Evolutionary conservation across 1,139 yeast species (phyloP), one percentile per base, ranked within the genome.

Genomic region (Hanseniaspora sp.): DNA sequence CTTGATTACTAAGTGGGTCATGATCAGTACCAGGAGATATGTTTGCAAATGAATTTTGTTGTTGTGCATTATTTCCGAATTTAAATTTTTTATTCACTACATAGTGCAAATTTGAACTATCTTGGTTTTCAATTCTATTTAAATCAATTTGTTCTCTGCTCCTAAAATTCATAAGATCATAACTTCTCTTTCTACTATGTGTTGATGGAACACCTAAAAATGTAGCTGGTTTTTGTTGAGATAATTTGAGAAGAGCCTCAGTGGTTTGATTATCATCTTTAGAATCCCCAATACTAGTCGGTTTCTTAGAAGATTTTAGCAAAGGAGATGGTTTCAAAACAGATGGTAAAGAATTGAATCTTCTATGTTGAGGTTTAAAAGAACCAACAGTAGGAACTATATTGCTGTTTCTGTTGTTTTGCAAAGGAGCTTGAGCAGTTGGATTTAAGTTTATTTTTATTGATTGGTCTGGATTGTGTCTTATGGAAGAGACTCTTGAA

Each of bases 311-410:
- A 29, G 46, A 30, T 3, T 46, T 35, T n/a, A 52, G 30, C 8
- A 42, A 35, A 3, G 55, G 46, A 33, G 58, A 55, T 8, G 52
- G 56, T 34, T 56, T 48, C 48, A 54, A 54, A 34, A 38, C 48
- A 23, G 51, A 15, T 42, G 69, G 69, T 31, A 66, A 52, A 23
- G 69, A 65, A 9, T 59, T 58, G 34, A 64, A 63, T 46, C 61
- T 53, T 23, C 56, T 55, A 31, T 59, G 61, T 1, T 55, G 30
- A 12, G 17, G 30, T 31, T 38, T 18, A 33, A 43, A 43, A 17
- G 46, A 30, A 13, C 46, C 46, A 42, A 28, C 11, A 47, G 48
- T 7, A 53, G 39, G 40, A 33, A 15, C 23, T 23, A 23, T 12
- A 29, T 13, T 18, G 30, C 15, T 9, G 39, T 39, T 30, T 17